A percentile compares a stretch with the other conserved stretches of the same genome.
phyloP scores from a whole-genome alignment of 345 rosid genomes.

The Populus nigra region DNA sequence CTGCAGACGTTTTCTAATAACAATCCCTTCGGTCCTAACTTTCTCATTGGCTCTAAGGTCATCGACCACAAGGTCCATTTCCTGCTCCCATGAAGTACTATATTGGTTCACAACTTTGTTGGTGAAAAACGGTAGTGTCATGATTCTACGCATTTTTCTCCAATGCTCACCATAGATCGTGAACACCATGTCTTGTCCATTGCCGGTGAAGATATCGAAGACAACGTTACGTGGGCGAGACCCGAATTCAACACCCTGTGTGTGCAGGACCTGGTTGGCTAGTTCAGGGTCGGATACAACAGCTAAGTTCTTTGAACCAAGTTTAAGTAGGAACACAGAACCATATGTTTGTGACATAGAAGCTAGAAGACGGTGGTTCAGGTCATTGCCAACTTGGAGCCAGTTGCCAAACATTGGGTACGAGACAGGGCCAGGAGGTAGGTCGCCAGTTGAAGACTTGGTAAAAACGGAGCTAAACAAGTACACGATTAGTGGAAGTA shows the following conservation, averaged over 20 bases:
- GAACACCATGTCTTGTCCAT: slow-evolving; percentile 72
- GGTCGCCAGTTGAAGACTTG: not conserved
- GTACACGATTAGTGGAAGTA: not conserved
- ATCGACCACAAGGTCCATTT: slow-evolving; percentile 50
- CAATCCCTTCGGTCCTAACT: slow-evolving; percentile 34
- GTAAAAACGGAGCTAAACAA: not conserved
- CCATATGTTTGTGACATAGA: slow-evolving; percentile 45
- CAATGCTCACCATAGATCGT: slow-evolving; percentile 62
- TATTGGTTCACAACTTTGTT: slow-evolving; percentile 56
- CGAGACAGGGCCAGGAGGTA: slow-evolving; percentile 50
- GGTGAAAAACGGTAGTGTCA: slow-evolving; percentile 66
- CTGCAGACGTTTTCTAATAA: slow-evolving; percentile 50
- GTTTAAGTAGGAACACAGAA: slow-evolving; percentile 45
- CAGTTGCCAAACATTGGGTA: slow-evolving; percentile 60
- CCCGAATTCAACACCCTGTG: slow-evolving; percentile 62
- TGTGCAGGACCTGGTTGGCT: slow-evolving; percentile 52
- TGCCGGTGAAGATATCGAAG: slow-evolving; percentile 61
- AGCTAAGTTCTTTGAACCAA: slow-evolving; percentile 41
- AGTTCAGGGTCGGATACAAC: slow-evolving; percentile 57
- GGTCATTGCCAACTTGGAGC: slow-evolving; percentile 65
- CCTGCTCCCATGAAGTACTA: slow-evolving; percentile 55
- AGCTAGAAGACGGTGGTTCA: slow-evolving; percentile 55
- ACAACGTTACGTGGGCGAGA: slow-evolving; percentile 62
- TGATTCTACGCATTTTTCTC: slow-evolving; percentile 64
- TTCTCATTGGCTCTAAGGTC: slow-evolving; percentile 34